A percentile compares a stretch with the other conserved stretches of the same genome.
Conservation (phyloP, 1,139 yeast species). For the Entelexis sorbosivorans region DNA sequence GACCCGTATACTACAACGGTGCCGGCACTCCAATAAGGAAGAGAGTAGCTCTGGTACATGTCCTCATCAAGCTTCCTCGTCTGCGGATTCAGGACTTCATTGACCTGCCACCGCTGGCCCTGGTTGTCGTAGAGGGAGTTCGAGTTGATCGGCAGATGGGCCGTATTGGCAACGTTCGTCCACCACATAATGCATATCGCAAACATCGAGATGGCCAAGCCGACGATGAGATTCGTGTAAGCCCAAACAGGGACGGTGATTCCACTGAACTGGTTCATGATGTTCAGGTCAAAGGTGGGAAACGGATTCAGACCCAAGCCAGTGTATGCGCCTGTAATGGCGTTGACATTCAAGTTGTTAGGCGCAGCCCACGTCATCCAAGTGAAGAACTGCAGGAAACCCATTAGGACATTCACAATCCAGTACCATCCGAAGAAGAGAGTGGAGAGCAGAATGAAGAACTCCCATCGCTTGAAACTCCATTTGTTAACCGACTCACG, state of each 20-base stretch:
- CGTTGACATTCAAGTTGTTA: slow-evolving; percentile 36
- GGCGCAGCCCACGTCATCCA: slow-evolving; percentile 26
- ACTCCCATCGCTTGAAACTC: slow-evolving; percentile 31
- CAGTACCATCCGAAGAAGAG: slow-evolving; percentile 34
- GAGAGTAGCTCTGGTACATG: slow-evolving; percentile 32
- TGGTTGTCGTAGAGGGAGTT: slow-evolving; percentile 36
- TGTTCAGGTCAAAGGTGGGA: slow-evolving; percentile 38
- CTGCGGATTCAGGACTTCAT: slow-evolving; percentile 29
- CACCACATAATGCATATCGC: slow-evolving; percentile 39
- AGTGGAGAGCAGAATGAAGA: slow-evolving; percentile 28
- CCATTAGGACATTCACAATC: slow-evolving; percentile 24
- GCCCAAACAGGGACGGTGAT: slow-evolving; percentile 32
- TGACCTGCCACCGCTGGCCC: slow-evolving; percentile 35
- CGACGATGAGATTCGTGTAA: slow-evolving; percentile 32
- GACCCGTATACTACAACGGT: slow-evolving; percentile 46
- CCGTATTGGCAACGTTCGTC: slow-evolving; percentile 41
- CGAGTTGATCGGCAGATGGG: slow-evolving; percentile 42
- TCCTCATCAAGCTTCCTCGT: slow-evolving; percentile 24
- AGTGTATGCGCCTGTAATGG: slow-evolving; percentile 38
- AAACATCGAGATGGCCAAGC: slow-evolving; percentile 36
- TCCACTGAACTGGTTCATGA: slow-evolving; percentile 32
- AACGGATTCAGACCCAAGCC: slow-evolving; percentile 47
- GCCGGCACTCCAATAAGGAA: slow-evolving; percentile 54
- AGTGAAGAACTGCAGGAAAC: slow-evolving; percentile 22
- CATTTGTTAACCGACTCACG: slow-evolving; percentile 31